Base-by-base conservation (phyloP, 148 eudicot species). In the Rhododendron simsii region DNA sequence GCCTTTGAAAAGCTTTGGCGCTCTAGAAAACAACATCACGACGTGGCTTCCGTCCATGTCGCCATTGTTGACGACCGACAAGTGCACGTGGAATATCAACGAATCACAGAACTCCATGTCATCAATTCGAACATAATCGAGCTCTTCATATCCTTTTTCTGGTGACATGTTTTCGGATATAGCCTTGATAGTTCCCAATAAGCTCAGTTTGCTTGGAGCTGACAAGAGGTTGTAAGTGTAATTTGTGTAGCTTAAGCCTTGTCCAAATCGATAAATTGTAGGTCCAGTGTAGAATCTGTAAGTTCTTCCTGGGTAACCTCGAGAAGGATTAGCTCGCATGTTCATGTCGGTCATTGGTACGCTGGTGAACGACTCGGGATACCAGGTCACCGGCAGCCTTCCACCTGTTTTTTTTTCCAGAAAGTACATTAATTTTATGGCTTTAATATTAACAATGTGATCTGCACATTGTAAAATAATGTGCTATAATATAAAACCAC, bases 301-400 rank as follows among this genome's bases (percentile, higher is more conserved):
- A 83, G 98, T 95, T 89, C 99, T 93, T 86, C 99, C 99, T 0
- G 98, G 98, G 90, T 98, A 98, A 55, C 84, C 88, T 53, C 90
- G 91, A 81, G 96, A 90, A 48, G 96, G 94, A 88, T 95, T 92
- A 61, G 99, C 91, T 73, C 99, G 89, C 99, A 98, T 93, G 90
- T 91, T 91, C 99, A 98, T 98, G 90, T 95, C 92, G 23, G 57
- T 93, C 99, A 98, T 98, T 6, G 99, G 95, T 86, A 91, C 87
- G 37, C 85, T 84, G 82, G 98, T 94, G 89, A 93, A 98, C 83
- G 98, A 93, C 88, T 98, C 96, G 5, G 96, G 98, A 88, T 97
- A 97, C 99, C 99, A 97, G 73, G 98, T 98, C 91, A 95, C 74
- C 7, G 99, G 94, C 57, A 98, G 90, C 88, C 91, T 94, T 86